Evolutionary conservation across 352 stramenopile genomes (phyloP), one percentile per base, ranked within the genome.

Genomic region (Phytophthora cactorum): DNA sequence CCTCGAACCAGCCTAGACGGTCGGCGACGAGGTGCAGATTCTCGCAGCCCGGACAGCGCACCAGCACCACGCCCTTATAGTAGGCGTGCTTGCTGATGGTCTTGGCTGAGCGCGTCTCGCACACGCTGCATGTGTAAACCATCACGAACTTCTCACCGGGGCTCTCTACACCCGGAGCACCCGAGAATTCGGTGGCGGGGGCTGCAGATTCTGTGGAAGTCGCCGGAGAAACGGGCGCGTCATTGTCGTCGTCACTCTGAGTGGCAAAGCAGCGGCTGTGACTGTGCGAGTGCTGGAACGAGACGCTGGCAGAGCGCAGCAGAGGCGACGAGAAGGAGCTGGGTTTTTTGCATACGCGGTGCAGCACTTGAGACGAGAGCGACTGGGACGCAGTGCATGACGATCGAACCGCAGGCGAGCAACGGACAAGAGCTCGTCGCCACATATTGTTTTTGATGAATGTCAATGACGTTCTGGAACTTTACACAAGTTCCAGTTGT

Each of bases 1-100:
- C 92, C 46, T 98, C 92, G 53, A 98, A 98, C 84, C 88, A 98
- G 52, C 95, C 93, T 28, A 98, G 72, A 2, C 88, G 74, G 75
- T 99, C 98, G 3, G 97, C 97, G 60, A 99, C 98, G 7, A 99
- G 79, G 80, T 99, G 98, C n/a, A 98, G 76, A 73, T 99, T 99
- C 71, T 99, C 70, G 81, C 98, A 99, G 28, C 91, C 91, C 2
- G 97, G 97, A 69, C 98, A 99, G 43, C 92, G 86, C 32, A 99
- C 96, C 52, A 99, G 76, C 53, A 99, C 98, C 49, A 99, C 97
- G 25, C 98, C 98, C 54, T 99, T 90, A 66, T 97, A 84, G 83
- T 99, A 99, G 3, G 96, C 92, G 49, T 98, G 88, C 82, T 99
- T 97, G 70, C 87, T 96, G 70, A 99, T 99, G 61, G 96, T 98